Conservation (phyloP, 306 rosid genomes). For the Fragaria iinumae region DNA sequence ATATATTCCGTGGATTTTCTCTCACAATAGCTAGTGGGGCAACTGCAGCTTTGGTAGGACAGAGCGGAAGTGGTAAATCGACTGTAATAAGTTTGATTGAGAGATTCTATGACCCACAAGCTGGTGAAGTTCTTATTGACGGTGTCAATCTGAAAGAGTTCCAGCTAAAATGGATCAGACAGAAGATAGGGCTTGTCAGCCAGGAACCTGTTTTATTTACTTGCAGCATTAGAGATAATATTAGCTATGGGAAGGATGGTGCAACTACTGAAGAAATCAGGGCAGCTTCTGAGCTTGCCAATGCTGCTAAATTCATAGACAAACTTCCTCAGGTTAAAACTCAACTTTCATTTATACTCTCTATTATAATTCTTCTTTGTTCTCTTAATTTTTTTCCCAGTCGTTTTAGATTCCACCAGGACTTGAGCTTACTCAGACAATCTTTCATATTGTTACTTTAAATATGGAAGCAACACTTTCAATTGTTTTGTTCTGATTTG, state of each 20-base stretch:
- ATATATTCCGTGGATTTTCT: constrained; percentile 40
- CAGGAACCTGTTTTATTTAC: constrained; percentile 48
- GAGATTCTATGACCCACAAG: constrained; percentile 46
- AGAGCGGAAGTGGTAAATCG: constrained; percentile 54
- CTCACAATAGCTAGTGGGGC: constrained; percentile 49
- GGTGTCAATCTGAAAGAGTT: constrained; percentile 42
- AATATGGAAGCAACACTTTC: not conserved
- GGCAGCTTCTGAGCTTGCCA: constrained; percentile 36
- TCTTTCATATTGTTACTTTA: not conserved
- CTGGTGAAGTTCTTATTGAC: constrained; percentile 50
- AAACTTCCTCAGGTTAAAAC: constrained; percentile 41
- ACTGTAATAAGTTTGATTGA: constrained; percentile 43
- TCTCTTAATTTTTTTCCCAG: not conserved
- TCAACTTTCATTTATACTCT: not conserved
- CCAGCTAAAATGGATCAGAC: constrained; percentile 40
- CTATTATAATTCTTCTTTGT: not conserved
- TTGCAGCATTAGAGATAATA: constrained; percentile 42
- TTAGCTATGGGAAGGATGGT: constrained; percentile 44
- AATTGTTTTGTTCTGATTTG: not conserved
- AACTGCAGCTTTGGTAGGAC: constrained; percentile 55
- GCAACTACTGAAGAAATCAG: constrained; percentile 42
- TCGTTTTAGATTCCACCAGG: not conserved
- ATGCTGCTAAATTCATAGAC: constrained; percentile 43
- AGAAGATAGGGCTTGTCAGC: constrained; percentile 44
- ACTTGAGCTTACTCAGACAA: not conserved